Percentiles rank a stretch among this genome's conserved stretches.
Conservation (phyloP, 2,329 filamentous ascomycete species). For the Exophiala bonariae region DNA sequence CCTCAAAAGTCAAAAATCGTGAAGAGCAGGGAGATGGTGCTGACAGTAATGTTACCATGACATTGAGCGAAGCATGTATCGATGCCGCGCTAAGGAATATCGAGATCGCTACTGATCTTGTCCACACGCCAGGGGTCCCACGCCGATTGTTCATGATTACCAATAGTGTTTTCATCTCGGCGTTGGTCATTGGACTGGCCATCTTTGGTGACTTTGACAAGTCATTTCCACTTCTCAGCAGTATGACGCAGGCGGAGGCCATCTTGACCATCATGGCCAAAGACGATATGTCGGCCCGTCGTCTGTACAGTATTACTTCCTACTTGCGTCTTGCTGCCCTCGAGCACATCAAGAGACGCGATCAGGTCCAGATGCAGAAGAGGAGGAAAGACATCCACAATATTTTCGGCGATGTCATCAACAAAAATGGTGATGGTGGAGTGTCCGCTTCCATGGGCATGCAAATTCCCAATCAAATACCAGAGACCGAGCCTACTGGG, state of each 20-base stretch:
- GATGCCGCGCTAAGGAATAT: constrained; percentile 41
- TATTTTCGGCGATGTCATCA: constrained; percentile 38
- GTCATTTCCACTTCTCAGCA: constrained; percentile 29
- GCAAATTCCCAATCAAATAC: constrained; percentile 12
- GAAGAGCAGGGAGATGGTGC: constrained; percentile 17
- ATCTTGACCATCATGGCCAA: constrained; percentile 26
- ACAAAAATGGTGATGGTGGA: constrained; percentile 14
- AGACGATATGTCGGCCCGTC: constrained; percentile 26
- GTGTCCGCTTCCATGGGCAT: constrained; percentile 10
- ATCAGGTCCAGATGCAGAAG: constrained; percentile 40
- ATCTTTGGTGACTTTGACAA: constrained; percentile 31
- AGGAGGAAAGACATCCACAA: constrained; percentile 42
- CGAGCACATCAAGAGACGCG: constrained; percentile 39
- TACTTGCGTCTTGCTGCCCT: constrained; percentile 40
- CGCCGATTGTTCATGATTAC: constrained; percentile 27
- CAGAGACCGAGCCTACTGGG: constrained; percentile 1
- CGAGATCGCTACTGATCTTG: constrained; percentile 28
- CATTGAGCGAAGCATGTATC: constrained; percentile 41
- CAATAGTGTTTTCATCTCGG: constrained; percentile 27
- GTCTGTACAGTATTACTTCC: constrained; percentile 36
- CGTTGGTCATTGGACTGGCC: constrained; percentile 28
- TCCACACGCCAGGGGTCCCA: constrained; percentile 26
- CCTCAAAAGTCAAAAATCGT: constrained; percentile 28
- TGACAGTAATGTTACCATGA: constrained; percentile 25
- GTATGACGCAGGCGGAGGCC: constrained; percentile 26